These are phyloP conservation scores for Pleurozium schreberi DNA, from an alignment of 225 moss, liverwort and hornwort species.

Conservation along the genomic window DNA sequence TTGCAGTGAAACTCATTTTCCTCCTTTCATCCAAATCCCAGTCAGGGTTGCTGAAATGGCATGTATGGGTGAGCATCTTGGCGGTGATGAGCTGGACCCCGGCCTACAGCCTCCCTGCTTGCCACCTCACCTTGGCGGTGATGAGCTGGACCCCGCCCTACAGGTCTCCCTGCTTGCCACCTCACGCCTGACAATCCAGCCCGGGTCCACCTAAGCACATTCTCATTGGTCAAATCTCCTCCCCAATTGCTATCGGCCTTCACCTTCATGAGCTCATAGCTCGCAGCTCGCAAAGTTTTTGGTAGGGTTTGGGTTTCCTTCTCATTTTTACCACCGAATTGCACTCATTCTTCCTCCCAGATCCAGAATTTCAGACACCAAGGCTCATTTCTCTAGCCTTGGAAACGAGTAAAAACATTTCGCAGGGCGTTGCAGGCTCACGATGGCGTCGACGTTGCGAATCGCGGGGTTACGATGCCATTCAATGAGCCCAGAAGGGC, in stretches of 20 bases:
- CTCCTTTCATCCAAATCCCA: background rate
- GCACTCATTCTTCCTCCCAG: background rate
- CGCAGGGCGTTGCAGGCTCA: background rate
- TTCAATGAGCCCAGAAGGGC: background rate
- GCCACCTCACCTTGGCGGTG: background rate
- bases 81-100: background rate
- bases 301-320: background rate
- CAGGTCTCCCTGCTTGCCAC: background rate
- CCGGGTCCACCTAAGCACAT: background rate
- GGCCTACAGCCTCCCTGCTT: background rate
- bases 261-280: background rate
- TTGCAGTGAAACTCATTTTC: background rate
- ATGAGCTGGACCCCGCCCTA: background rate
- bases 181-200: background rate
- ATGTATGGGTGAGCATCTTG: background rate
- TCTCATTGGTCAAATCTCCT: background rate
- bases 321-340: background rate
- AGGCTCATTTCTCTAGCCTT: too few species aligned
- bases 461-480: background rate
- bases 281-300: background rate
- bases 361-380: background rate
- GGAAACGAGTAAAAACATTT: too few species aligned
- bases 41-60: background rate
- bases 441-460: conserved; percentile 24
- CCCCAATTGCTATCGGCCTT: background rate